Base-by-base conservation (phyloP, 1,284 basidiomycete genomes). In the Mrakiaceae sp. region DNA sequence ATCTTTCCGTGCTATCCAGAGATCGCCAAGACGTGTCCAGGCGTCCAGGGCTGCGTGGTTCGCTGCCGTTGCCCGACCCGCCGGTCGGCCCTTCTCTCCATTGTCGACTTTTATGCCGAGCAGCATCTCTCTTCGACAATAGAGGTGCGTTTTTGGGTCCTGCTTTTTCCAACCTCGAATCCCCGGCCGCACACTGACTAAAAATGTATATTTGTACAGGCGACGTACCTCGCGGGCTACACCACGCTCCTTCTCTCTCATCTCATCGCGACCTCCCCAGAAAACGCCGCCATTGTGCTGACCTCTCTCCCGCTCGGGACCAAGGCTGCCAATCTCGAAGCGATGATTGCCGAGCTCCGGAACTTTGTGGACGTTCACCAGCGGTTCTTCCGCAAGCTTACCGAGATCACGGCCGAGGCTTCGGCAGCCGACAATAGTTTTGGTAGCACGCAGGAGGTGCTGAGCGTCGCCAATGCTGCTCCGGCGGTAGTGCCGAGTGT, bases 151-250 rank as follows among this genome's bases (percentile, higher is more conserved):
- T 2, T 6, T 8, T 43, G 2, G 12, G 27, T 49, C n/a, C 47
- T 47, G 42, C 11, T 12, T 3, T 12, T 39, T 44, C 39, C 10
- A 48, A 16, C 14, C 5, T 9, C 16, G 1, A 1, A 5, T 12
- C 16, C 52, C 5, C 16, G 46, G 6, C n/a, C 49, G 46, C 27
- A 12, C 4, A 10, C 44, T 59, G 44, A 12, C 43, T 10, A 16
- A 4, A 8, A 27, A 49, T n/a, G 47, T 40, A 3, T 9, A 9
- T 12, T n/a, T 12, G 47, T 43, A n/a, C 61, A 66, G 65, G 61
- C 57, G 6, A 55, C 57, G 27, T 66, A 66, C 44, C 51, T 66
- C 16, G 50, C 65, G 4, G 65, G 65, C 47, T 66, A 66, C 40
- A 49, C 65, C 14, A 46, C 53, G 46, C 49, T 66, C 2, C 62